Evolutionary conservation across 805 yeast species (phyloP), one percentile per base, ranked within the genome.

Genomic region (Metschnikowia arizonensis): DNA sequence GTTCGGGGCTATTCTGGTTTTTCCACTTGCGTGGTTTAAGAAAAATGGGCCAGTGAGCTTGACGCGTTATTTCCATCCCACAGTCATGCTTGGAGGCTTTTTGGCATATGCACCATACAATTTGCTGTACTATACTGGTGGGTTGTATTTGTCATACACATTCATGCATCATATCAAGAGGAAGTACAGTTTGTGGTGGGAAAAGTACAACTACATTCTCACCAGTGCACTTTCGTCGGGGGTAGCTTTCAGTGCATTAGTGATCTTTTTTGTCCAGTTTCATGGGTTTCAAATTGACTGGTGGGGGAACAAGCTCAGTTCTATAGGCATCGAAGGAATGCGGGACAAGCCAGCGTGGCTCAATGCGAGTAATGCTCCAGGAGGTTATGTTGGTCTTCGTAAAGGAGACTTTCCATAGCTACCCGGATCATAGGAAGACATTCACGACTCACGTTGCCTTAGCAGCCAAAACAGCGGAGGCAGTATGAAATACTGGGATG

Each of bases 191-290:
- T 60, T 69, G 18, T 76, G 85, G 85, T 83, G 85, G 89, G 81
- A 82, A 33, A 83, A 82, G 61, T 84, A 84, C 61, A 83, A 82
- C 59, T 83, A 81, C 57, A 72, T 82, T 18, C 61, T 83, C 42
- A 68, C 82, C 19, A 75, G 83, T 42, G 84, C 78, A 1, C 63
- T 82, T 23, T 63, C 74, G 7, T 78, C 85, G 1, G 87, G 85
- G n/a, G 76, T 80, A 15, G 86, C 85, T 2, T 72, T 81, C 50
- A 68, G 81, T 47, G 76, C 83, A 2, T 64, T 83, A 42, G 62
- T 82, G 45, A 75, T 81, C 31, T 83, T 83, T 63, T 78, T 79
- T 55, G 69, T 76, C 5, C 72, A 73, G 36, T 78, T 71, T 54
- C 69, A 76, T 38, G 64, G 67, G 2, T 66, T 63, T 23, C 49